phyloP scores from a whole-genome alignment of 306 rosid species.

The Senna siamea region DNA sequence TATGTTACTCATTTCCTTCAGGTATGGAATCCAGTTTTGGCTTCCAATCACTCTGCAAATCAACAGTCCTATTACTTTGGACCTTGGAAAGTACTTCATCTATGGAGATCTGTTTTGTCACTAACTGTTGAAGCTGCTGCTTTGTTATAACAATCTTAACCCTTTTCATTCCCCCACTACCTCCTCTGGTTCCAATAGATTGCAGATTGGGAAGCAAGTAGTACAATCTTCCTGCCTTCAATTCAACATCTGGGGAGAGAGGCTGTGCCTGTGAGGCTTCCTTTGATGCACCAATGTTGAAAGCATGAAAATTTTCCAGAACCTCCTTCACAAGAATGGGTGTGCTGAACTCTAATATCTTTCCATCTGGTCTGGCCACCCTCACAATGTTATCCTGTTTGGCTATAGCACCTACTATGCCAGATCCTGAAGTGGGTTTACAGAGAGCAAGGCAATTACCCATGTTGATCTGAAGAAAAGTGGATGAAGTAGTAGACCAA shows the following conservation, averaged over 20 bases:
- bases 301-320: slow-evolving; percentile 44
- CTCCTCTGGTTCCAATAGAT: slow-evolving; percentile 1
- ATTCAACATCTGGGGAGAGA: slow-evolving; percentile 52
- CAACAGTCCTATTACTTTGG: slow-evolving; percentile 8
- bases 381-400: slow-evolving; percentile 42
- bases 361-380: slow-evolving; percentile 64
- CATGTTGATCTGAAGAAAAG: slow-evolving; percentile 44
- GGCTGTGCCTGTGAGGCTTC: slow-evolving; percentile 39
- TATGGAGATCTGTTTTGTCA: slow-evolving; percentile 56
- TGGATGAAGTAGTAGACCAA: too few relatives aligned
- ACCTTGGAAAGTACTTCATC: slow-evolving; percentile 51
- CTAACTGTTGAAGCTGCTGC: slow-evolving; percentile 64
- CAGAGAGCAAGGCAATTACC: slow-evolving; percentile 56
- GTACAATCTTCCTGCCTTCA: slow-evolving; percentile 61
- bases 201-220: slow-evolving; percentile 50
- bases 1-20: slow-evolving; percentile 55
- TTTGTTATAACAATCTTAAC: slow-evolving; percentile 70
- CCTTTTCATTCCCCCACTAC: slow-evolving; percentile 48
- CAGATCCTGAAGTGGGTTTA: slow-evolving; percentile 35
- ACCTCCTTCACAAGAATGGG: slow-evolving; percentile 60
- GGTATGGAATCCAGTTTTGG: slow-evolving; percentile 68
- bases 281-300: slow-evolving; percentile 47
- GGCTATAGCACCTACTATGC: background rate
- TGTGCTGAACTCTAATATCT: slow-evolving; percentile 47
- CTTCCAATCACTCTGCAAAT: slow-evolving; percentile 45